phyloP scores from a whole-genome alignment of 2,329 filamentous ascomycete genomes.

The Clonostachys solani region DNA sequence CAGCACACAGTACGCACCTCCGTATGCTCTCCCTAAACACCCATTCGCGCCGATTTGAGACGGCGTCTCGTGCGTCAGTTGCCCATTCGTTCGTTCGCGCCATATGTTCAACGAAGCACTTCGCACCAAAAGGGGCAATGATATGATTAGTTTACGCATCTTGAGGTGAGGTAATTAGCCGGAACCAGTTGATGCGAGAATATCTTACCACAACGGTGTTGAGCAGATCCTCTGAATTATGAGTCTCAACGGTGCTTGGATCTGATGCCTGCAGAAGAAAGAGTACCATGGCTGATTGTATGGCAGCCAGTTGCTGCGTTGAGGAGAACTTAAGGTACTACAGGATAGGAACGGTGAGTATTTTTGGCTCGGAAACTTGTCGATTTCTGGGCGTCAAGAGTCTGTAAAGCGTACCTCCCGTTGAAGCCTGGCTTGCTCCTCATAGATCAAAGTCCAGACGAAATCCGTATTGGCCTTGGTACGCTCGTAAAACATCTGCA shows the following conservation, averaged over 20 bases:
- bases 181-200: too few species aligned
- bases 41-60: not conserved
- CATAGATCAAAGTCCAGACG: constrained; percentile 11
- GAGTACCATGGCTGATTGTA: not conserved
- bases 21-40: constrained; percentile 5
- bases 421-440: constrained; percentile 5
- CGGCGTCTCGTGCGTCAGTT: not conserved
- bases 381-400: too few species aligned
- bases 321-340: constrained; percentile 5
- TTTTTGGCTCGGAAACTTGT: too few species aligned
- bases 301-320: not conserved
- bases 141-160: too few species aligned
- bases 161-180: too few species aligned
- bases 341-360: not conserved
- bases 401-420: constrained; percentile 4
- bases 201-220: not conserved
- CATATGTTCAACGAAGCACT: not conserved
- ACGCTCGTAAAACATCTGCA: constrained; percentile 7
- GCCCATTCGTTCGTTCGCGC: not conserved
- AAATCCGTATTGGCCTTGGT: constrained; percentile 6
- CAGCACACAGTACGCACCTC: constrained; percentile 2
- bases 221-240: not conserved
- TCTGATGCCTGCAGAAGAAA: constrained; percentile 1
- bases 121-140: too few species aligned
- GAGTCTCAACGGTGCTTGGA: not conserved